Base-by-base conservation (phyloP, 1,284 basidiomycete genomes). In the Heterobasidion irregulare region DNA sequence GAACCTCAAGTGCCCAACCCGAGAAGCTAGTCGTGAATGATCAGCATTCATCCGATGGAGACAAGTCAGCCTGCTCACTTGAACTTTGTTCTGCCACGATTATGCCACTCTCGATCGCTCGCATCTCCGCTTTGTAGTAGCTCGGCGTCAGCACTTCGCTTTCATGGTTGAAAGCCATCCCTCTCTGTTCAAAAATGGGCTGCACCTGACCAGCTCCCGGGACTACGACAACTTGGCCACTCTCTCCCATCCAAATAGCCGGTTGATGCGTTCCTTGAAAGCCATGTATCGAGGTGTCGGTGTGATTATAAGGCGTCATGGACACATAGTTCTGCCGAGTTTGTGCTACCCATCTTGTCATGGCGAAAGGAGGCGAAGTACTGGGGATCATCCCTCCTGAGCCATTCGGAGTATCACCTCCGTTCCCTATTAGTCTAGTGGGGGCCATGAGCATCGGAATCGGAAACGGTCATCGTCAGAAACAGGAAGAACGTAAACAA, bases 161-260 rank as follows among this genome's bases (percentile, higher is more conserved):
- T 16, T 77, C 75, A 53, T 83, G 74, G 8, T 69, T 69, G 63
- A 89, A 86, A 0, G 59, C 60, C 67, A 92, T 73, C 0, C 82
- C 86, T 7, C 89, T 73, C 19, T 78, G 70, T n/a, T 80, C 75
- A 58, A 88, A 87, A 6, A 65, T 69, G 2, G 76, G 71, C 50
- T 75, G 77, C 2, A 88, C 70, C 1, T 60, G 52, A 12, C 80
- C 78, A 2, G 74, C 66, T 6, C 89, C 89, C 3, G 86, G 84
- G 10, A 78, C 77, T 32, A 94, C 71, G 13, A 81, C 74, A 6
- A 81, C 78, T 33, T 80, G 80, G 0, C 80, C 89, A 58, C 83
- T 88, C 65, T 92, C 89, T 36, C 89, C 91, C 90, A 94, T 93
- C 91, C 91, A 93, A 47, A 93, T 92, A 0, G 91, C 91, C 0